Base-by-base conservation (phyloP, 73 alveolate genomes). In the Paramecium bursaria region DNA sequence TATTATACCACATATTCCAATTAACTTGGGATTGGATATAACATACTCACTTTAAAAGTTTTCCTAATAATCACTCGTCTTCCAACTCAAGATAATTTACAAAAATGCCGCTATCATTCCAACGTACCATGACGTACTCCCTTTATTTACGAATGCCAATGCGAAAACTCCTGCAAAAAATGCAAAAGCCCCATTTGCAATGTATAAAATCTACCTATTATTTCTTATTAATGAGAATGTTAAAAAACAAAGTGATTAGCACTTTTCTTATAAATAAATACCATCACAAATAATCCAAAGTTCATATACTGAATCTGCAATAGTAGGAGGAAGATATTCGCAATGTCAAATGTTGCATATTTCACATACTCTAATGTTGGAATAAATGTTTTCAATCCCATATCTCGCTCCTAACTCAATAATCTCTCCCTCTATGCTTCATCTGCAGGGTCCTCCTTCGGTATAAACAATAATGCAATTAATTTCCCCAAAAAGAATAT, bases 281-380 rank as follows among this genome's bases (percentile, higher is more conserved):
- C 82, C 22, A 67, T 67, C 2, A 67, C 27, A 44, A 67, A 67
- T 3, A 67, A 42, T 35, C 82, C 82, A 1, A 67, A 67, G 30
- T 31, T 35, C 60, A 35, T 67, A 39, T 67, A 67, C 60, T 25
- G 44, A 39, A 67, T 39, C 44, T 67, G 60, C 19, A 67, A 2
- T 11, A 53, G 44, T 9, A 67, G 33, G 11, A 67, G 14, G 14
- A 67, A 67, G 5, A 42, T 17, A 23, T 67, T 47, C 10, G 60
- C 82, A 39, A 47, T n/a, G 33, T 67, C 46, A 11, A 67, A 19
- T 15, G 55, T 6, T 21, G 61, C 54, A 67, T 67, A 13, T 19
- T 39, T 19, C 9, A 44, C 17, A 21, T 67, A 67, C 6, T 25
- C 35, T 21, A 3, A 31, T 10, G 10, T 30, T 42, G 82, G 82